Base-by-base conservation (phyloP, 805 yeast genomes). In the Candida ovalis region DNA sequence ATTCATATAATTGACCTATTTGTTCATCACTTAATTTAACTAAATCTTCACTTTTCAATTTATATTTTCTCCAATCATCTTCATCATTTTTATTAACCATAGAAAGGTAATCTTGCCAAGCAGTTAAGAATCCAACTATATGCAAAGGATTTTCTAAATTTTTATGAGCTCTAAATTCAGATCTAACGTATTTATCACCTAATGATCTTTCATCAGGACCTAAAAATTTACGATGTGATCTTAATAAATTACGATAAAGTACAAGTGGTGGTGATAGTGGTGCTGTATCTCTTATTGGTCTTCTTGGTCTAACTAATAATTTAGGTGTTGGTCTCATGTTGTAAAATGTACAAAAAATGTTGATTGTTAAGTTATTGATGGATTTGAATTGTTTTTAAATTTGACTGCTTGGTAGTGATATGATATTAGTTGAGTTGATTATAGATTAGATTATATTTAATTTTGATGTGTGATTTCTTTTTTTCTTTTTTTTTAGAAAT, bases 1-100 rank as follows among this genome's bases (percentile, higher is more conserved):
- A 68, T 63, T 86, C 92, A 58, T 86, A 85, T 39, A 80, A 71
- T 61, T 92, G 99, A 6, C 82, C 81, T 45, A 90, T 75, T 69
- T 94, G 98, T 56, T 94, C 97, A 7, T 94, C 92, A 23, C 86
- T 81, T 91, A 94, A 80, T 64, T 87, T 88, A 44, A 84, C 87
- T 53, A 94, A 71, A 46, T 84, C 83, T 30, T 73, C 74, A 52
- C 78, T 71, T 19, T 84, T 82, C 61, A 94, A 69, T 52, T 75
- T 71, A 40, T 81, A 84, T 44, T 76, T 80, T 57, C 72, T 67
- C 94, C 92, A 86, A 42, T 73, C 71, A 12, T 80, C 86, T 33
- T 76, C 80, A 25, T 80, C 76, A 50, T 55, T 65, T 38, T 51
- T 51, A 21, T 42, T 42, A 22, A 87, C 76, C 63, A 72, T 69